phyloP scores from a whole-genome alignment of 495 filamentous ascomycete genomes.

The Penicillium diatomitis region DNA sequence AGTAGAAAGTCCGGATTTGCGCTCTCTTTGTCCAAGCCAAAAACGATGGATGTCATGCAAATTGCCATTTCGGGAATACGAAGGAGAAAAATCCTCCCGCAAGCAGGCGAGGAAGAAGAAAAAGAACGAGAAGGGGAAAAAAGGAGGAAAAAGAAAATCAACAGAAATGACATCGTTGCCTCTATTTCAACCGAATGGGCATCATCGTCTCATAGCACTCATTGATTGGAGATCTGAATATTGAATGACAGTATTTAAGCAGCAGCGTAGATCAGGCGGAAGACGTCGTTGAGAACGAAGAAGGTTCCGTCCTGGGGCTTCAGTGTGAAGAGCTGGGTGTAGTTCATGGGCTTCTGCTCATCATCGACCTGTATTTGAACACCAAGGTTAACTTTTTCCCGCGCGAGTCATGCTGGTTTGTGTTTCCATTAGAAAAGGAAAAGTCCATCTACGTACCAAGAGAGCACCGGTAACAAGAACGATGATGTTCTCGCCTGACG shows the following conservation, averaged over 20 bases:
- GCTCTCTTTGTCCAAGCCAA: too few relatives aligned
- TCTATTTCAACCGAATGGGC: not conserved
- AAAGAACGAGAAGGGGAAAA: not conserved
- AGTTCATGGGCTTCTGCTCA: slow-evolving; percentile 70
- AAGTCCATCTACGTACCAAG: slow-evolving; percentile 44
- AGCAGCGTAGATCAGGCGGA: slow-evolving; percentile 63
- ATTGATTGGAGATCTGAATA: not conserved
- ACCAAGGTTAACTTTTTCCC: too few relatives aligned
- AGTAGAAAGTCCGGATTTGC: too few relatives aligned
- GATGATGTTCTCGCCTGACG: slow-evolving; percentile 55
- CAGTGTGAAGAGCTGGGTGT: slow-evolving; percentile 78
- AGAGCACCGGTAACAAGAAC: slow-evolving; percentile 81
- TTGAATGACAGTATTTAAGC: slow-evolving; percentile 2
- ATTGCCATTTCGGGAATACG: slow-evolving; percentile 1
- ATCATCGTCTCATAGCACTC: slow-evolving; percentile 16
- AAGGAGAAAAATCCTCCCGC: not conserved
- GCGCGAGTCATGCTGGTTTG: too few relatives aligned
- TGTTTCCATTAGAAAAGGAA: too few relatives aligned
- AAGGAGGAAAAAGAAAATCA: not conserved
- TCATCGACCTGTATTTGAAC: slow-evolving; percentile 59
- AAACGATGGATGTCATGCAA: not conserved
- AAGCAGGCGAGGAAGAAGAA: not conserved
- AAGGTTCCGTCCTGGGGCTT: slow-evolving; percentile 61
- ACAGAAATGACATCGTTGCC: not conserved
- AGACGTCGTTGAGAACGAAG: slow-evolving; percentile 88